These are phyloP conservation scores for Bretschneidera sinensis DNA, from an alignment of 345 rosid genomes.

Conservation along the genomic window DNA sequence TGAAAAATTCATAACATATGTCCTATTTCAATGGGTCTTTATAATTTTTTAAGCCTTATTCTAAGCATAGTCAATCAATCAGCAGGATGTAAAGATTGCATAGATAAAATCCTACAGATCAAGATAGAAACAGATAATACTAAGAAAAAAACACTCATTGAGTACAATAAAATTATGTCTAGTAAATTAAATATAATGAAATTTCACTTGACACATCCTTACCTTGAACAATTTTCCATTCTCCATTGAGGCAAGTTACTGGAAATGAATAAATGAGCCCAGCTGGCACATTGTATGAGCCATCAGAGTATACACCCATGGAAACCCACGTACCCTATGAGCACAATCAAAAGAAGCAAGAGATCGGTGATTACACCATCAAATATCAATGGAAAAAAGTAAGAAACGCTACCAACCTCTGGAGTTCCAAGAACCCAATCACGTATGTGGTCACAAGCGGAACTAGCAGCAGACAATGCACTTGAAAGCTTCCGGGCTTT, in stretches of 20 bases:
- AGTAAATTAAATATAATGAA: background rate
- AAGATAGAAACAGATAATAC: too few species aligned
- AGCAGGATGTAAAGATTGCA: too few species aligned
- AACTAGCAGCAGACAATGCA: slow-evolving; percentile 97
- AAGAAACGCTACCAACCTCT: slow-evolving; percentile 51
- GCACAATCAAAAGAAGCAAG: slow-evolving; percentile 9
- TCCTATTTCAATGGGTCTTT: too few species aligned
- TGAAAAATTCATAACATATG: too few species aligned
- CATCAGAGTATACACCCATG: slow-evolving; percentile 99
- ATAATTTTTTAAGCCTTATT: too few species aligned
- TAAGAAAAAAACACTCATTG: too few species aligned
- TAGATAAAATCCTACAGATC: too few species aligned
- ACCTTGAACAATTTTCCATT: slow-evolving; percentile 96
- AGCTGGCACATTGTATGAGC: slow-evolving; percentile 91
- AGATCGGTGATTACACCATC: slow-evolving; percentile 3
- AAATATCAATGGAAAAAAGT: background rate
- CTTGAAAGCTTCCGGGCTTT: slow-evolving; percentile 94
- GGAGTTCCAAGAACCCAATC: slow-evolving; percentile 99
- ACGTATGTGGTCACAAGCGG: slow-evolving; percentile 97
- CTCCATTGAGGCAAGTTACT: slow-evolving; percentile 78
- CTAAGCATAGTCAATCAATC: too few species aligned
- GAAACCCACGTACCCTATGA: slow-evolving; percentile 91
- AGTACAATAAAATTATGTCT: too few species aligned
- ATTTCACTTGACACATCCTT: slow-evolving; percentile 3
- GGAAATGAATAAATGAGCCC: slow-evolving; percentile 98